Evolutionary conservation across 1,284 basidiomycete species (phyloP), one percentile per base, ranked within the genome.

Genomic region (Cryptococcus sp.): DNA sequence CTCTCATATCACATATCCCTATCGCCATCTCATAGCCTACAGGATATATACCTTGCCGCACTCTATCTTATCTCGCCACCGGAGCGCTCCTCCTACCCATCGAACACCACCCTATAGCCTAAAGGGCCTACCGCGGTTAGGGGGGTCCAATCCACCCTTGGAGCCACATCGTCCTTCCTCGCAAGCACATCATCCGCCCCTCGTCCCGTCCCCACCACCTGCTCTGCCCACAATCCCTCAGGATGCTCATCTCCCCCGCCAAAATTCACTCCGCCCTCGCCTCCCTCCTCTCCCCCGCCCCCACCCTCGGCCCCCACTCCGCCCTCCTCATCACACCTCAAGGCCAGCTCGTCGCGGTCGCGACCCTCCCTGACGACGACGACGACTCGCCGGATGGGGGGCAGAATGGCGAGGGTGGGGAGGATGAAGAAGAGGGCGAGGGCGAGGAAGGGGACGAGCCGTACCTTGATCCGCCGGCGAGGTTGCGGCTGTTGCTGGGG

Each of bases 291-390:
- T 59, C 61, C 9, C 35, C 45, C 1, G 39, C 20, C 7, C 45
- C 43, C 12, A 35, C 40, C n/a, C 20, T 5, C 4, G 59, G 59
- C 12, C 64, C 65, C 0, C 69, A 70, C 51, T 69, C 65, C 0
- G 65, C 67, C 7, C 56, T 70, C 13, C 55, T 70, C n/a, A 67
- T 70, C 50, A 60, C 59, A 11, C 69, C 69, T 3, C 61, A 63
- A 43, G 69, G 69, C 36, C 61, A 65, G 51, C 55, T 69, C 13
- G 50, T 70, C 12, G 44, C 56, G 12, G 54, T 59, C 15, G 63
- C 66, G 4, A 55, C 54, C 20, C 28, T 62, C 20, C 53, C 57
- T n/a, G 46, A 55, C 12, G 51, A 51, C 2, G 60, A 60, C 18
- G 56, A 51, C n/a, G 54, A 50, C 11, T 48, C 21, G 13, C 38